These are phyloP conservation scores for Boletus pseudo-olivaceus DNA, from an alignment of 768 basidiomycete genomes.

Conservation along the genomic window DNA sequence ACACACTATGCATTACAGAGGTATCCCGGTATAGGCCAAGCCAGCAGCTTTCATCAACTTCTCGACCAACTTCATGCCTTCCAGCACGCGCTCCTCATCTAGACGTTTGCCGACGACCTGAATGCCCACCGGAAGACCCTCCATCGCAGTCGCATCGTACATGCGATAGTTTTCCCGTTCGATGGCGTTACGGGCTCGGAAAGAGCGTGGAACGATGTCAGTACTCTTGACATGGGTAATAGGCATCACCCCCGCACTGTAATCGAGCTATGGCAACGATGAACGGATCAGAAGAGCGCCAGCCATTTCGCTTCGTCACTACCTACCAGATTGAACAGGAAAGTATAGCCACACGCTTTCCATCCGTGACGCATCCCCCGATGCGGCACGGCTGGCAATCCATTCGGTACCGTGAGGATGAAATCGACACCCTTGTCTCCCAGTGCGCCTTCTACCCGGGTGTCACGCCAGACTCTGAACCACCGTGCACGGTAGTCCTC, in stretches of 20 bases:
- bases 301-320: not conserved
- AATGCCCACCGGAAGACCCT: conserved; percentile 44
- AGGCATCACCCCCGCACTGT: conserved; percentile 44
- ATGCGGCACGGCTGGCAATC: conserved; percentile 58
- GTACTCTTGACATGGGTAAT: conserved; percentile 37
- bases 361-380: conserved; percentile 51
- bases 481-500: conserved; percentile 41
- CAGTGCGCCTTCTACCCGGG: conserved; percentile 18
- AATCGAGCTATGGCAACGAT: conserved; percentile 36
- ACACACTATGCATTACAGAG: conserved; percentile 6
- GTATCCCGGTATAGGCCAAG: conserved; percentile 23
- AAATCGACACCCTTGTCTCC: conserved; percentile 54
- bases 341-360: conserved; percentile 60
- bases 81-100: conserved; percentile 47
- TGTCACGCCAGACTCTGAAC: conserved; percentile 34
- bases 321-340: conserved; percentile 63
- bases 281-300: not conserved
- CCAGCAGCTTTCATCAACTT: conserved; percentile 23
- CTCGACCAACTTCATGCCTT: conserved; percentile 43
- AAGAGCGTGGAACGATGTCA: conserved; percentile 30
- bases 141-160: conserved; percentile 41
- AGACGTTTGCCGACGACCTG: conserved; percentile 42
- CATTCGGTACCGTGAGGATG: conserved; percentile 57
- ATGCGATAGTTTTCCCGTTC: conserved; percentile 40
- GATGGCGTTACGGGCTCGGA: conserved; percentile 33